Base-by-base conservation (phyloP, 106 monocot genomes). In the Dioscorea zingiberensis region DNA sequence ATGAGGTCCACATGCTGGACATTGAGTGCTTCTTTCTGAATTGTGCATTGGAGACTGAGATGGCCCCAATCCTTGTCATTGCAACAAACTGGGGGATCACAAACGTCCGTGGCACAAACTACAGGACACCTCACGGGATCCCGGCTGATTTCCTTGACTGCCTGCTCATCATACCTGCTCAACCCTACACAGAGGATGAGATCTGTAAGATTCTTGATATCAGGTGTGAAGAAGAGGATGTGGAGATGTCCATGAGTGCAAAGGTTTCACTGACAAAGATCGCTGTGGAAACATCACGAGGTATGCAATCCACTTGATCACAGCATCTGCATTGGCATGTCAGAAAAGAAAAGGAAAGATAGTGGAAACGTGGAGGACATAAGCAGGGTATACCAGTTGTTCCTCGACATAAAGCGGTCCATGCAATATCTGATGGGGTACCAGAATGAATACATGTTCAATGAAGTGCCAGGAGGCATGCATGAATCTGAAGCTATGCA, bases 21-120 rank as follows among this genome's bases (percentile, higher is more conserved):
- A 98, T 98, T 13, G 97, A 98, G 48, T 98, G 92, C 74, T 92
- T 98, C 73, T 98, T 98, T 76, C 79, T 98, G n/a, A 98, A 98
- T 63, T 85, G 88, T 16, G 88, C 86, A 3, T 47, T 92, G 30
- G 97, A 98, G 72, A 92, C 89, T 27, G 92, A 92, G 18, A 89
- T 92, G 88, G 83, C 92, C 10, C 97, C 91, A 0, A 97, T 97
- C 30, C 74, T 89, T 5, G 92, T 98, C 28, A 84, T 89, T 10
- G 97, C 91, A 24, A 92, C 97, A 24, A 98, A 98, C 58, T 64
- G 97, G n/a, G 92, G 92, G 3, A 92, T 92, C 75, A 92, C 92
- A 0, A 82, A 74, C 32, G 92, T 98, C 49, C 88, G 92, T 15
- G 97, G 97, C 59, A 98, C 92, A 21, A 86, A 79, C 66, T 92